Percentiles rank a stretch among this genome's conserved stretches.
Conservation (phyloP, 2,329 filamentous ascomycete species). For the Trichoderma afroharzianum region DNA sequence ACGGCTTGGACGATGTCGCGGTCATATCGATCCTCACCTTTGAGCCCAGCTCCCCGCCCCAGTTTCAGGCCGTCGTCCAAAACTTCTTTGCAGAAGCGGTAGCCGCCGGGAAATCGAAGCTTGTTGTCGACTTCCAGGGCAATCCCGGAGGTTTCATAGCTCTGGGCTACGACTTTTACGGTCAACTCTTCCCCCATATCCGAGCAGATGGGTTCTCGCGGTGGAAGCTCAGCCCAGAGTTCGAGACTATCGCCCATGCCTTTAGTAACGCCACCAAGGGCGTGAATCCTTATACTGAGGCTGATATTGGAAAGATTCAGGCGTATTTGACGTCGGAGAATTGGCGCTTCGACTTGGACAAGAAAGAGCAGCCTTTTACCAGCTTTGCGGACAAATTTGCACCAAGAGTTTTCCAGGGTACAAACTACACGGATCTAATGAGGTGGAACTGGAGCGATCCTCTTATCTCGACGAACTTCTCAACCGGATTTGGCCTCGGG, state of each 20-base stretch:
- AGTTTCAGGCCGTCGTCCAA: constrained; percentile 35
- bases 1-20: constrained; percentile 33
- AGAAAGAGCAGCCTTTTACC: constrained; percentile 46
- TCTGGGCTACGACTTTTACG: constrained; percentile 61
- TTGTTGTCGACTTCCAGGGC: constrained; percentile 43
- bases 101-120: constrained; percentile 52
- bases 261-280: constrained; percentile 42
- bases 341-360: constrained; percentile 27
- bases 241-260: constrained; percentile 42
- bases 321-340: neutral
- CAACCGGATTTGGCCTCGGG: constrained; percentile 19
- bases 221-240: constrained; percentile 40
- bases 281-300: constrained; percentile 35
- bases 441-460: constrained; percentile 48
- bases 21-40: constrained; percentile 28
- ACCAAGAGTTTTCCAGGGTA: constrained; percentile 41
- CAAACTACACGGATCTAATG: constrained; percentile 52
- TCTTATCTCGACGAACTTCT: constrained; percentile 39
- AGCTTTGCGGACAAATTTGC: constrained; percentile 45
- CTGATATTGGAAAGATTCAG: neutral
- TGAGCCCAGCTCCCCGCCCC: constrained; percentile 24
- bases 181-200: constrained; percentile 47
- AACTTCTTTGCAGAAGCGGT: constrained; percentile 36
- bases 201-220: constrained; percentile 34
- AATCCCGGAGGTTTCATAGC: constrained; percentile 59